Conservation (phyloP, 2,329 filamentous ascomycete species). For the Pleurostoma richardsiae region DNA sequence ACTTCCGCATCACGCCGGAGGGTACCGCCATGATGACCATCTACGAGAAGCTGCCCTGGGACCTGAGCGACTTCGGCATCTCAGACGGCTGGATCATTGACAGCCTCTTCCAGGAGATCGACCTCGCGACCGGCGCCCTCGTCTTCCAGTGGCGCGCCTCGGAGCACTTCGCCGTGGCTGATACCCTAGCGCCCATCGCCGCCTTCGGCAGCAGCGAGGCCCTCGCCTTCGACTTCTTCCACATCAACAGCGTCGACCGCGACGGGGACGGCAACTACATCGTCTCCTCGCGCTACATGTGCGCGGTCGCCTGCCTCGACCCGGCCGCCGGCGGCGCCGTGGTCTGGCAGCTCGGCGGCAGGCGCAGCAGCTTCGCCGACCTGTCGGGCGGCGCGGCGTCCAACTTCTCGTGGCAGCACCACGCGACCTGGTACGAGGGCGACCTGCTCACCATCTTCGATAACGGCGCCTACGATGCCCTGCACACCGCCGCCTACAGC, state of each 20-base stretch:
- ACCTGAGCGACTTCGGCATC: slow-evolving; percentile 17
- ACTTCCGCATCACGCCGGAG: slow-evolving; percentile 32
- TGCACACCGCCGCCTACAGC: slow-evolving; percentile 27
- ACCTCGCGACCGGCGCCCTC: slow-evolving; percentile 41
- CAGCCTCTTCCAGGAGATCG: slow-evolving; percentile 37
- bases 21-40: slow-evolving; percentile 32
- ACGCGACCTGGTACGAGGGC: slow-evolving; percentile 27
- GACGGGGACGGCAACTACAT: slow-evolving; percentile 44
- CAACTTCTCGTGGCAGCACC: slow-evolving; percentile 44
- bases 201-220: slow-evolving; percentile 16
- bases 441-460: slow-evolving; percentile 44
- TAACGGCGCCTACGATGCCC: slow-evolving; percentile 25
- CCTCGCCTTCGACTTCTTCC: slow-evolving; percentile 48
- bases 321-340: slow-evolving; percentile 38
- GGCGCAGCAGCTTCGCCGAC: slow-evolving; percentile 35
- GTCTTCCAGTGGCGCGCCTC: slow-evolving; percentile 42
- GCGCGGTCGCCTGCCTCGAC: slow-evolving; percentile 41
- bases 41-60: slow-evolving; percentile 21
- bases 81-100: slow-evolving; percentile 22
- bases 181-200: slow-evolving; percentile 6
- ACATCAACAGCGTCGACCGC: slow-evolving; percentile 52
- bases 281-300: slow-evolving; percentile 45
- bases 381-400: slow-evolving; percentile 23
- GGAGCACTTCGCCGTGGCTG: slow-evolving; percentile 20
- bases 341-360: slow-evolving; percentile 49